These are phyloP conservation scores for Sporobolus alterniflorus DNA, from an alignment of 202 grass and related monocot genomes.

Conservation along the genomic window DNA sequence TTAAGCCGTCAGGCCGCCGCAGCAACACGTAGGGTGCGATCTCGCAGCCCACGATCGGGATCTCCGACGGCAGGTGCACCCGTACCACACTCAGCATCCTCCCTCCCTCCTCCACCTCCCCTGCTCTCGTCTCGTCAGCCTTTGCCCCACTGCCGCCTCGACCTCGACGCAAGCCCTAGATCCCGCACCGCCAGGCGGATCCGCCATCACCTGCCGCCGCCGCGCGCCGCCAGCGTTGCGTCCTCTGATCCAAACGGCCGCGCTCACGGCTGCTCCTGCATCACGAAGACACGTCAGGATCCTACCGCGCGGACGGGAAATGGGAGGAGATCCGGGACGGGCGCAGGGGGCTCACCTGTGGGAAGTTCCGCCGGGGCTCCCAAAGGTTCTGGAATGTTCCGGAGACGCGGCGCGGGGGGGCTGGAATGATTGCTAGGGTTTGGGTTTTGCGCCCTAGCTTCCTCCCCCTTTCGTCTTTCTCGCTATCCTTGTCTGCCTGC, in stretches of 20 bases:
- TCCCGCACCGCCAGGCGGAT: conserved; percentile 64
- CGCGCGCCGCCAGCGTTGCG: conserved; percentile 75
- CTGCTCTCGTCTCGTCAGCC: conserved; percentile 37
- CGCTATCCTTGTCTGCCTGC: background rate
- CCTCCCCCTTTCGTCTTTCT: background rate
- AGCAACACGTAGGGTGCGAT: conserved; percentile 96
- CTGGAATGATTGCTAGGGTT: conserved; percentile 67
- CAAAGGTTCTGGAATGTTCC: conserved; percentile 30
- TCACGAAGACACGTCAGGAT: background rate
- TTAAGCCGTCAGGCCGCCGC: conserved; percentile 56
- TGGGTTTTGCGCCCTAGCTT: conserved; percentile 11
- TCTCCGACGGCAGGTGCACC: conserved; percentile 97
- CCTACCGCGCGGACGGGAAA: conserved; percentile 22
- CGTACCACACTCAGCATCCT: conserved; percentile 95
- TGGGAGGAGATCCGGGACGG: conserved; percentile 43
- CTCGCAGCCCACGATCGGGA: conserved; percentile 98
- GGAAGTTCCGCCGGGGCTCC: background rate
- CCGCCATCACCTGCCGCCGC: conserved; percentile 78
- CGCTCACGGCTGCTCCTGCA: conserved; percentile 22
- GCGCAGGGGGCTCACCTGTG: conserved; percentile 13
- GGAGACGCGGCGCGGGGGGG: background rate
- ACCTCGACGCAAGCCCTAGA: conserved; percentile 40
- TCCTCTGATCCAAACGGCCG: conserved; percentile 41
- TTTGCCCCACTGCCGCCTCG: conserved; percentile 23
- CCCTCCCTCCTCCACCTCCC: conserved; percentile 50